phyloP scores from a whole-genome alignment of 805 yeast genomes.

The Starmerella davenportii region DNA sequence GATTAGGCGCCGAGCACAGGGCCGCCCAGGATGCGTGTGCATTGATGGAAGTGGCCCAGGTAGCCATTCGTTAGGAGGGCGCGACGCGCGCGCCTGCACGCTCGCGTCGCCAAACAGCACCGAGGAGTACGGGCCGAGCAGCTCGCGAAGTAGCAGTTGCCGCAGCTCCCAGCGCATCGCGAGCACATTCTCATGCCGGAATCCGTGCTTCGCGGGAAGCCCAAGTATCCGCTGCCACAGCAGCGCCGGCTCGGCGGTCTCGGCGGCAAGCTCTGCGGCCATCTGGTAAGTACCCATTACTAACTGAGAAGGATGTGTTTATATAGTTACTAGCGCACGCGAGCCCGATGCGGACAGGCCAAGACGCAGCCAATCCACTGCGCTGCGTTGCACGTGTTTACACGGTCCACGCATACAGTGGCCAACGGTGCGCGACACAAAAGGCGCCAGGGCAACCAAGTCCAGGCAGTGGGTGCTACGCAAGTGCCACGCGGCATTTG shows the following conservation, averaged over 20 bases:
- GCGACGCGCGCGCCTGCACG: constrained; percentile 3
- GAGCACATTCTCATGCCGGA: constrained; percentile 14
- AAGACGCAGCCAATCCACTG: too few species aligned
- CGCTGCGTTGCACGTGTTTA: too few species aligned
- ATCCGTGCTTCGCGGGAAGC: constrained; percentile 20
- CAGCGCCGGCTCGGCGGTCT: not conserved
- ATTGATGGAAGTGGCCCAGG: constrained; percentile 4
- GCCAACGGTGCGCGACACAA: too few species aligned
- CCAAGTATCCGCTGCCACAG: constrained; percentile 11
- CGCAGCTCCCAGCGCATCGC: constrained; percentile 21
- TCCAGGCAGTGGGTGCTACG: too few species aligned
- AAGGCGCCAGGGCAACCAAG: too few species aligned
- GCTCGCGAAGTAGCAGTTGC: constrained; percentile 28
- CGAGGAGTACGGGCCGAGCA: constrained; percentile 22
- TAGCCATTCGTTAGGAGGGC: constrained; percentile 15
- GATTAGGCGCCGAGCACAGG: constrained; percentile 55
- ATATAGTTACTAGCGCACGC: too few species aligned
- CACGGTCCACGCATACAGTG: too few species aligned
- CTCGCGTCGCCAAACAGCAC: constrained; percentile 7
- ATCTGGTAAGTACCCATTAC: too few species aligned
- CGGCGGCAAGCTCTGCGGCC: too few species aligned
- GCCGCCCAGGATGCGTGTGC: constrained; percentile 38
- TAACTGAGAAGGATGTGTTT: too few species aligned
- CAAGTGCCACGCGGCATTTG: too few species aligned
- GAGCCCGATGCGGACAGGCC: too few species aligned